Conservation (phyloP, 495 filamentous ascomycete genomes). For the Talaromyces wortmannii region DNA sequence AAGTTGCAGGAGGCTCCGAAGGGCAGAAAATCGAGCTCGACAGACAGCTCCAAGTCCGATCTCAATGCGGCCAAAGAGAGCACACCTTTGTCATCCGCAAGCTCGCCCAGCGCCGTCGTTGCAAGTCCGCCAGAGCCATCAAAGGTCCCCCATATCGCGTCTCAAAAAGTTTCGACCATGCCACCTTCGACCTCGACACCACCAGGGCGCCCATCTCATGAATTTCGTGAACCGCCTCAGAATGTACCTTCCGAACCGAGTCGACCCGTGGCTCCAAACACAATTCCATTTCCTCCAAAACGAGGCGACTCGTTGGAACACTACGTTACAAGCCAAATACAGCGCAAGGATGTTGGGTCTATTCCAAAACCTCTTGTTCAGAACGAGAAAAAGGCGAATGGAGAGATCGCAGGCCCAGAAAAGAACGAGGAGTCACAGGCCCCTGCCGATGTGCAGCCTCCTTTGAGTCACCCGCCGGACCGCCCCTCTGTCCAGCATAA, state of each 20-base stretch:
- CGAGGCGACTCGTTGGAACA: constrained; percentile 49
- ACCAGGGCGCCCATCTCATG: neutral
- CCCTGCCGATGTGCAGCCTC: neutral
- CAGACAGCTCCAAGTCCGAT: constrained; percentile 58
- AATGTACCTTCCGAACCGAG: constrained; percentile 6
- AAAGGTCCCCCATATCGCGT: constrained; percentile 3
- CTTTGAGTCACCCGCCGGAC: neutral
- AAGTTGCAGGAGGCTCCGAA: constrained; percentile 71
- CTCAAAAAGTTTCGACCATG: constrained; percentile 6
- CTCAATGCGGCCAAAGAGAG: constrained; percentile 22
- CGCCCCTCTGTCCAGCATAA: constrained; percentile 10
- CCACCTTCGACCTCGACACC: constrained; percentile 17
- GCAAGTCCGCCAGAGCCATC: constrained; percentile 13
- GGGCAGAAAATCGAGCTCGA: constrained; percentile 54
- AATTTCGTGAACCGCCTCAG: neutral
- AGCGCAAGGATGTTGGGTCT: constrained; percentile 26
- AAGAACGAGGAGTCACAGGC: neutral
- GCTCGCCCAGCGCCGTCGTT: constrained; percentile 18
- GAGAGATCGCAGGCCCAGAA: neutral
- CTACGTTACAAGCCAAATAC: constrained; percentile 10
- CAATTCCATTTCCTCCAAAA: constrained; percentile 35
- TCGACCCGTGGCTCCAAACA: constrained; percentile 17
- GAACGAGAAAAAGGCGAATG: constrained; percentile 7
- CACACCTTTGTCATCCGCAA: constrained; percentile 27
- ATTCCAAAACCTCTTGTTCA: constrained; percentile 2